Evolutionary conservation across 2,329 filamentous ascomycete genomes (phyloP), one percentile per base, ranked within the genome.

Genomic region (Calonectria pauciramosa): DNA sequence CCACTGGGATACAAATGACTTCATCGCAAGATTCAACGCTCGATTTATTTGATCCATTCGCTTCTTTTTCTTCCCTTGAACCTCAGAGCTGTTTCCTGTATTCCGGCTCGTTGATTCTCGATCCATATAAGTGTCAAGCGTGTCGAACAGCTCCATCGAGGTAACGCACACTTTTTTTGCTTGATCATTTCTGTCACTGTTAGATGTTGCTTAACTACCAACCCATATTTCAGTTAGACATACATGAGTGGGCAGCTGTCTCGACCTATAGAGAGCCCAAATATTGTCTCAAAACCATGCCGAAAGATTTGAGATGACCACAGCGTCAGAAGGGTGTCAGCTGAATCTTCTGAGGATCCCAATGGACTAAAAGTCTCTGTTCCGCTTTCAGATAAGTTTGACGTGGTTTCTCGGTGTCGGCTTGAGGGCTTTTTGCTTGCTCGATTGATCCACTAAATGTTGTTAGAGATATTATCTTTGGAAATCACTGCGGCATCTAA

Each of bases 191-290:
- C 28, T 56, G 11, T 56, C 20, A n/a, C 1, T 78, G 70, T 23
- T 4, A 66, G 32, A 41, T 47, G 52, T 49, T 65, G 4, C 28
- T 9, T 26, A 11, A n/a, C 13, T 23, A 20, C 13, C 6, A 16
- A 47, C 1, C 1, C 14, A 26, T 18, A 18, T 23, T 6, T 8
- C 41, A 44, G 26, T 16, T 49, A 36, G 20, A 78, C 85, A 23
- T 79, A 87, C 85, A 85, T 73, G 63, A 87, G 86, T 18, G 86
- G 86, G 72, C 85, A 86, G 68, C 86, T 84, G 63, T 87, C 84
- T 72, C 83, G 83, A 0, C 86, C 85, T 79, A 87, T 82, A 85
- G 85, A 87, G 0, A 84, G 86, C 2, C 86, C 86, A 76, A 87
- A 87, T 0, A 87, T 81, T 3, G 82, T 80, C 63, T 87, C 85